phyloP scores from a whole-genome alignment of 116 monocot species.

The Thalassia testudinum region DNA sequence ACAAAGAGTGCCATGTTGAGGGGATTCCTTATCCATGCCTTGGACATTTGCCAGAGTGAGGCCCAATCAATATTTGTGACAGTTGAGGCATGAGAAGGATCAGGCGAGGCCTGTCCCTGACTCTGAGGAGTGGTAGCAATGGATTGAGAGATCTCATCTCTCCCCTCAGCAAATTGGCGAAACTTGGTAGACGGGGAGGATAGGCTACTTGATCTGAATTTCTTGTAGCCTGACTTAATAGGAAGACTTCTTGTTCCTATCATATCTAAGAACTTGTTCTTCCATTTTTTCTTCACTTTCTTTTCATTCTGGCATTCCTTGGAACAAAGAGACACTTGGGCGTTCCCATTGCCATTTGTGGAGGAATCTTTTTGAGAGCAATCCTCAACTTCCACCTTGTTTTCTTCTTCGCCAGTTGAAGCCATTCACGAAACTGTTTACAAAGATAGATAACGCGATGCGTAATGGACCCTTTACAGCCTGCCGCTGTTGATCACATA shows the following conservation, averaged over 20 bases:
- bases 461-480: too few relatives aligned
- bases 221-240: constrained; percentile 5
- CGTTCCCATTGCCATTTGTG: constrained; percentile 3
- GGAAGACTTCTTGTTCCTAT: constrained; percentile 3
- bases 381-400: constrained; percentile 22
- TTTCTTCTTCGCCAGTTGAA: constrained; percentile 12
- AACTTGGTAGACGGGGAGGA: constrained; percentile 26
- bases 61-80: constrained; percentile 42
- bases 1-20: constrained; percentile 61
- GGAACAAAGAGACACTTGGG: constrained; percentile 4
- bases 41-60: constrained; percentile 29
- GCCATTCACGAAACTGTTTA: constrained; percentile 4
- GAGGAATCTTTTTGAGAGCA: constrained; percentile 1
- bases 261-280: constrained; percentile 6
- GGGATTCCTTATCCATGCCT: constrained; percentile 56
- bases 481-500: too few relatives aligned
- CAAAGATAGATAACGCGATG: too few relatives aligned
- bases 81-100: constrained; percentile 15
- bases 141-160: constrained; percentile 18
- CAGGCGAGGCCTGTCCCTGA: constrained; percentile 7
- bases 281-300: background rate
- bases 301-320: background rate
- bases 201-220: constrained; percentile 4
- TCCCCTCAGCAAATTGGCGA: constrained; percentile 21
- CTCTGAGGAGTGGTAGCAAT: constrained; percentile 7